Base-by-base conservation (phyloP, 2,329 filamentous ascomycete genomes). In the Paracorniculantispora psalliotae region DNA sequence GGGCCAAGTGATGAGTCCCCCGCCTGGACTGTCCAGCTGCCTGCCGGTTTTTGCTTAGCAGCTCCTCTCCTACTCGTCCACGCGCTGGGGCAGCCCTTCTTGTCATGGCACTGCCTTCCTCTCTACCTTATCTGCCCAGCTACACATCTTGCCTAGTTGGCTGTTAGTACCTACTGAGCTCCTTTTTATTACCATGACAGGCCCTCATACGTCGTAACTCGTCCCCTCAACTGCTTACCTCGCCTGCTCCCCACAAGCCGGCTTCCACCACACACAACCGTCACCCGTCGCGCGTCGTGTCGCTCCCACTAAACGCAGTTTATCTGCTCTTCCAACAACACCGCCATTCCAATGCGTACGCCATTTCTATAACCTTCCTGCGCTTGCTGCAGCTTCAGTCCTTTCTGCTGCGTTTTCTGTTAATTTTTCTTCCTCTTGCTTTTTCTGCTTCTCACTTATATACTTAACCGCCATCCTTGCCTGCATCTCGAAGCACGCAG, bases 231-330 rank as follows among this genome's bases (percentile, higher is more conserved):
- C 28, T 35, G 48, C 19, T 21, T 54, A 48, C 48, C 17, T 48
- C 30, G 48, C 43, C 6, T 28, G 37, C 26, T 26, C 53, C 52
- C 53, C 53, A 56, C 53, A 48, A 30, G 23, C 43, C 53, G 33
- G 37, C 53, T 56, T 43, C 53, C 53, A 55, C n/a, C 52, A 56
- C 51, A 35, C 33, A 37, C 39, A 43, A 10, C 39, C 39, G n/a
- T 41, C 44, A 56, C 39, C 44, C 44, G 26, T 21, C 37, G 26
- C 25, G 19, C 44, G 52, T 56, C 25, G 41, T 41, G 44, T 46
- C 5, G 33, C 33, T 49, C 49, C 54, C 54, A 49, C 28, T 33
- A 48, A 48, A 39, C 44, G 54, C 52, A 44, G 19, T 19, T n/a
- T 28, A 19, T 35, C n/a, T 50, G 46, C 25, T 41, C 26, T 33